Conservation (phyloP, 768 basidiomycete genomes). For the Xanthoconium purpureum region DNA sequence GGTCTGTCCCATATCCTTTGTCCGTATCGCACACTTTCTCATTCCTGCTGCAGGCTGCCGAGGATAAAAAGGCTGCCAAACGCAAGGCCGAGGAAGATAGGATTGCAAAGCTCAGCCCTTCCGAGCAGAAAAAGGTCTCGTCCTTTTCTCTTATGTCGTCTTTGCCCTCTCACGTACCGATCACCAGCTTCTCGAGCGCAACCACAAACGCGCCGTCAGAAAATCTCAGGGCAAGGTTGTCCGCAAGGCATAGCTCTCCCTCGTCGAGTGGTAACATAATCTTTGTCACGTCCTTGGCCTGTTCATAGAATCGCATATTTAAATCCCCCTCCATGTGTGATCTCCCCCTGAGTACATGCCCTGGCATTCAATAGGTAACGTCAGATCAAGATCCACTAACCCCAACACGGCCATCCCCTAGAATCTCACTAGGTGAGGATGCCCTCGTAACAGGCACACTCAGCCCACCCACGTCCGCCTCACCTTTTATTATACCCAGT, state of each 20-base stretch:
- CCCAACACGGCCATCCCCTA: constrained; percentile 1
- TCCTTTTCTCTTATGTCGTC: background rate
- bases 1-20: constrained; percentile 33
- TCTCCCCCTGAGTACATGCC: background rate
- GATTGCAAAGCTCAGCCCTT: constrained; percentile 66
- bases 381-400: constrained; percentile 13
- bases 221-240: constrained; percentile 68
- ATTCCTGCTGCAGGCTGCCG: constrained; percentile 41
- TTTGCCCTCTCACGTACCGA: background rate
- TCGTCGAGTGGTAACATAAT: background rate
- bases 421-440: constrained; percentile 13
- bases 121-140: constrained; percentile 78
- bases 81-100: constrained; percentile 71
- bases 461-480: constrained; percentile 17
- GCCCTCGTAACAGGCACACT: constrained; percentile 15
- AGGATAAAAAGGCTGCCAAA: constrained; percentile 71
- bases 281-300: constrained; percentile 1
- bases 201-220: constrained; percentile 66
- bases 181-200: constrained; percentile 63
- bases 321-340: constrained; percentile 13
- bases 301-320: constrained; percentile 10
- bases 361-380: constrained; percentile 6
- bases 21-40: background rate
- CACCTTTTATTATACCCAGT: constrained; percentile 44
- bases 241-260: constrained; percentile 22